A percentile compares a stretch with the other conserved stretches of the same genome.
Conservation (phyloP, 1,284 basidiomycete species). For the Anthracocystis panici-leucophaei region DNA sequence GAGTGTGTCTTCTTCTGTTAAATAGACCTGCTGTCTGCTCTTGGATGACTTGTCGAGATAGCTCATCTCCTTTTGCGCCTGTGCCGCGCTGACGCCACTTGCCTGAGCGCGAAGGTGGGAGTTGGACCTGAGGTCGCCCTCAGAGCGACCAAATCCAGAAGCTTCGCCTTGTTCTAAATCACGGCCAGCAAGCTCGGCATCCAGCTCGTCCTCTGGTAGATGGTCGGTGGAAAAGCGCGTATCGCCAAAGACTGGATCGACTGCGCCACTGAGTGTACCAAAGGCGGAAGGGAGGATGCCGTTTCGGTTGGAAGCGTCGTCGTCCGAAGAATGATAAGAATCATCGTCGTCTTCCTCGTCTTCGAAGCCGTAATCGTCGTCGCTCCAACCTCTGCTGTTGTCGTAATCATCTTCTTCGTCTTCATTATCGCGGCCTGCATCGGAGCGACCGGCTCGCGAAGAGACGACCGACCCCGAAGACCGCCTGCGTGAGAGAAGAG, state of each 20-base stretch:
- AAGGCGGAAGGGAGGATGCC: slow-evolving; percentile 65
- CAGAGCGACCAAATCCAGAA: slow-evolving; percentile 46
- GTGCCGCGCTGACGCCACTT: slow-evolving; percentile 3
- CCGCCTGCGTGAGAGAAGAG: slow-evolving; percentile 50
- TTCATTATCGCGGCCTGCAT: slow-evolving; percentile 38
- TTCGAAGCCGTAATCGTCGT: slow-evolving; percentile 55
- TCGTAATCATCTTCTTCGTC: slow-evolving; percentile 43
- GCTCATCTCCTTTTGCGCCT: slow-evolving; percentile 37
- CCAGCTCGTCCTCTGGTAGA: slow-evolving; percentile 59
- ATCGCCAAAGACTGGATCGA: slow-evolving; percentile 67
- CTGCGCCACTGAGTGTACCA: slow-evolving; percentile 58
- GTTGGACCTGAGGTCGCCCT: slow-evolving; percentile 28
- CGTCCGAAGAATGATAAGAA: slow-evolving; percentile 53
- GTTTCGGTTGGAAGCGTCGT: slow-evolving; percentile 47
- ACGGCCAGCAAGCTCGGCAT: slow-evolving; percentile 54
- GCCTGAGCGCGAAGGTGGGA: slow-evolving; percentile 8
- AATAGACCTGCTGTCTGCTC: slow-evolving; percentile 82
- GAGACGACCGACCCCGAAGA: slow-evolving; percentile 47
- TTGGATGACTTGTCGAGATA: slow-evolving; percentile 65
- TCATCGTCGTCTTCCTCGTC: slow-evolving; percentile 51
- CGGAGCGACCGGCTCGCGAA: slow-evolving; percentile 32
- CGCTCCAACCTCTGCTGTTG: slow-evolving; percentile 46
- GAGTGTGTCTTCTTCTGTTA: slow-evolving; percentile 90
- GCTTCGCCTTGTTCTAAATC: slow-evolving; percentile 39
- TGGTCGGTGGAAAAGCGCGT: slow-evolving; percentile 56